phyloP scores from a whole-genome alignment of 2,329 filamentous ascomycete genomes.

The Pseudogymnoascus sp. region DNA sequence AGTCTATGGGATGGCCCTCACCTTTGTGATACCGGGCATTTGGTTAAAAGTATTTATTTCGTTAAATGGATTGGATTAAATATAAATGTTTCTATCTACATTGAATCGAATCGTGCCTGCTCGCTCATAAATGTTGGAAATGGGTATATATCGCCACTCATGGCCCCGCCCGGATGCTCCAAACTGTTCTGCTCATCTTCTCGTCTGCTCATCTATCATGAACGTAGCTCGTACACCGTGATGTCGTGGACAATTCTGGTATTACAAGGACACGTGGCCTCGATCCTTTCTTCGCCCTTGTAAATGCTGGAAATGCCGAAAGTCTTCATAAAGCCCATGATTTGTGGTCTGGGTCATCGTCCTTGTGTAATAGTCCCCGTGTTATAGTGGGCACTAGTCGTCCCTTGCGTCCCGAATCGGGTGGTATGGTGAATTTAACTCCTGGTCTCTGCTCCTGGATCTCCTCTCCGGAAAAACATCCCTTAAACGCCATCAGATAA shows the following conservation, averaged over 20 bases:
- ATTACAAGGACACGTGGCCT: neutral
- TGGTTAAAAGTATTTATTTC: neutral
- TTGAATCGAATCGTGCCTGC: neutral
- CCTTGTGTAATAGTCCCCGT: neutral
- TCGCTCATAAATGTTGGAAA: neutral
- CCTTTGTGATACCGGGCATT: neutral
- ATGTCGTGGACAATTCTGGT: neutral
- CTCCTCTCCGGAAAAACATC: neutral
- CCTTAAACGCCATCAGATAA: neutral
- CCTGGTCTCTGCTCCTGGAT: neutral
- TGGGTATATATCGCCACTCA: conserved; percentile 2
- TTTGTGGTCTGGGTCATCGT: neutral
- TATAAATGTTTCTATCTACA: neutral
- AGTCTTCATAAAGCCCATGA: neutral
- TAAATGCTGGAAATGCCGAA: neutral
- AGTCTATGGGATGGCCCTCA: neutral
- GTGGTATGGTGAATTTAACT: neutral
- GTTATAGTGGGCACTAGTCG: neutral
- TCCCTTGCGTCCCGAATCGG: neutral
- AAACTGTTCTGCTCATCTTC: neutral
- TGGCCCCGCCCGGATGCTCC: conserved; percentile 2
- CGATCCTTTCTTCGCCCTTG: neutral
- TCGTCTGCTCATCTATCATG: conserved; percentile 1
- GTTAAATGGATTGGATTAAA: neutral
- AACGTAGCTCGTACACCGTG: neutral